Evolutionary conservation across 228 moss, liverwort and hornwort genomes (phyloP).

Genomic region (Sphagnum magellanicum): DNA sequence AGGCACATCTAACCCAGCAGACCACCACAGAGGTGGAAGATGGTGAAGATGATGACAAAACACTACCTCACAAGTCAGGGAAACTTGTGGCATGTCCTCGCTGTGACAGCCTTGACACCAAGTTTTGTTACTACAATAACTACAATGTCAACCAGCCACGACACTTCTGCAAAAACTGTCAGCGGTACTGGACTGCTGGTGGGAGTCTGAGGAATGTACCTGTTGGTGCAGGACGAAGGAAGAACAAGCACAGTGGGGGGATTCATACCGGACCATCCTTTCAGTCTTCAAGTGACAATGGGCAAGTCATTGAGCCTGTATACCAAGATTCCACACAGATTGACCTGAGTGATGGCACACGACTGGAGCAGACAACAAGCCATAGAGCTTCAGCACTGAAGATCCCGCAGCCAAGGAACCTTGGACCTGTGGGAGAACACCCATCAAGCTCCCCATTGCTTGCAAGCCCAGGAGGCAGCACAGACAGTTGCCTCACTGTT

Average conservation of each 20-base stretch:
- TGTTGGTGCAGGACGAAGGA: slow-evolving; percentile 52
- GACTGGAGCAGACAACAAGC: not conserved
- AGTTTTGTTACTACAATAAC: slow-evolving; percentile 53
- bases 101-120: slow-evolving; percentile 33
- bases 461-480: too few species aligned
- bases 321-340: slow-evolving; percentile 16
- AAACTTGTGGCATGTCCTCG: slow-evolving; percentile 45
- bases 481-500: too few species aligned
- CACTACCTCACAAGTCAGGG: slow-evolving; percentile 28
- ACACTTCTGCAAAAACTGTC: slow-evolving; percentile 58
- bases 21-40: slow-evolving; percentile 17
- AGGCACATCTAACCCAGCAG: too few species aligned
- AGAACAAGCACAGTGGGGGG: slow-evolving; percentile 30
- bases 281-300: slow-evolving; percentile 23
- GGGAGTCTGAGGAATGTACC: slow-evolving; percentile 53
- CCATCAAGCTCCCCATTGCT: too few species aligned
- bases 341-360: slow-evolving; percentile 21
- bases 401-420: too few species aligned
- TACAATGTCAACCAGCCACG: slow-evolving; percentile 59
- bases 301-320: not conserved
- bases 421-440: too few species aligned
- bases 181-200: slow-evolving; percentile 61
- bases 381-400: too few species aligned
- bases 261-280: slow-evolving; percentile 2
- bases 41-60: slow-evolving; percentile 19